Evolutionary conservation across 1,139 yeast species (phyloP).

Genomic region (Casaregolazyma lundiana): DNA sequence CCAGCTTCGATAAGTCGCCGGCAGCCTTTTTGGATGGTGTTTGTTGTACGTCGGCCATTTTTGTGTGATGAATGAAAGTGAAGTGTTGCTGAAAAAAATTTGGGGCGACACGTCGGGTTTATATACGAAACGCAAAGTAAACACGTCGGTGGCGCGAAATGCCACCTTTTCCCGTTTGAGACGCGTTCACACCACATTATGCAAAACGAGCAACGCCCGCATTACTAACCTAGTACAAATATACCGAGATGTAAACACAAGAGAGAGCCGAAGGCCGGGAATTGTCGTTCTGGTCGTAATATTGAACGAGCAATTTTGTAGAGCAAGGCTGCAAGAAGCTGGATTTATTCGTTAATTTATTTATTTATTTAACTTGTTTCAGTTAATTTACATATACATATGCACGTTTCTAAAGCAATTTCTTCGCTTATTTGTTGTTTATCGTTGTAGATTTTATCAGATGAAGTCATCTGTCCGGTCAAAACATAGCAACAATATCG

Average conservation of each 20-base stretch:
- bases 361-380: neutral
- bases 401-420: too few relatives aligned
- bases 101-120: neutral
- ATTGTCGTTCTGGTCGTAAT: neutral
- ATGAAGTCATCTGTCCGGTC: neutral
- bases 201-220: neutral
- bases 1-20: slow-evolving; percentile 31
- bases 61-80: neutral
- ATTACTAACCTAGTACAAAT: neutral
- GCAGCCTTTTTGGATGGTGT: slow-evolving; percentile 40
- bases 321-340: neutral
- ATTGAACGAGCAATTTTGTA: neutral
- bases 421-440: neutral
- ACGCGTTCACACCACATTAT: slow-evolving; percentile 4
- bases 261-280: neutral
- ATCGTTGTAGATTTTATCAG: neutral
- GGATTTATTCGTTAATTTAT: neutral
- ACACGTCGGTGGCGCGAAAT: slow-evolving; percentile 11
- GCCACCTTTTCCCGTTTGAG: slow-evolving; percentile 7
- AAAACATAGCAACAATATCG: neutral
- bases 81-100: neutral
- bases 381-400: neutral
- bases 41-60: slow-evolving; percentile 26
- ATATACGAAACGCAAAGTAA: slow-evolving; percentile 12
- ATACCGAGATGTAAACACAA: neutral